These are phyloP conservation scores for Mortierella sp. DNA, from an alignment of 371 early-diverging fungal genomes.

Conservation along the genomic window DNA sequence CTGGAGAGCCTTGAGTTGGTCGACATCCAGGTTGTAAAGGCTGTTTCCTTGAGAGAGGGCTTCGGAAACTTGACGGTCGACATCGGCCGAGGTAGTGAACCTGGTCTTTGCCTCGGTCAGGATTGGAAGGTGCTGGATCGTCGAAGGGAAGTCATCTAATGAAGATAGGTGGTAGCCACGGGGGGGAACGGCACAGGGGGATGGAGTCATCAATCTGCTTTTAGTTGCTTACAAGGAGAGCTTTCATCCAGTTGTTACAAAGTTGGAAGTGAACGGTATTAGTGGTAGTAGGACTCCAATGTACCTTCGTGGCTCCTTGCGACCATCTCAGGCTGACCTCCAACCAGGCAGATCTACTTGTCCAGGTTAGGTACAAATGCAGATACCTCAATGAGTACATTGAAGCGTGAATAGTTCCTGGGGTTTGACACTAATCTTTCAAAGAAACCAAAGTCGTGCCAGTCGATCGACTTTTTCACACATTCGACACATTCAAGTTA, in stretches of 20 bases:
- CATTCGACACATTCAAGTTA: background rate
- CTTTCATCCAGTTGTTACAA: background rate
- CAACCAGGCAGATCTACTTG: slow-evolving; percentile 63
- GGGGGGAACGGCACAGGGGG: background rate
- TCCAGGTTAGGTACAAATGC: background rate
- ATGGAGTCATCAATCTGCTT: background rate
- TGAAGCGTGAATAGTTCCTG: background rate
- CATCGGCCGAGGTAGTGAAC: slow-evolving; percentile 73
- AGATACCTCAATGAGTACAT: background rate
- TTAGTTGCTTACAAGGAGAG: background rate
- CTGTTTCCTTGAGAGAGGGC: slow-evolving; percentile 63
- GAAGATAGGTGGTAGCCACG: background rate
- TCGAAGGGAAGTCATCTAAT: slow-evolving; percentile 64
- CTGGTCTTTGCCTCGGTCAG: slow-evolving; percentile 68
- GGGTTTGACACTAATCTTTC: background rate
- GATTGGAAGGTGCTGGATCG: slow-evolving; percentile 66
- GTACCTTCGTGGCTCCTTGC: slow-evolving; percentile 63
- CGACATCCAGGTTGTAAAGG: slow-evolving; percentile 68
- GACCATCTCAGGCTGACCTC: slow-evolving; percentile 64
- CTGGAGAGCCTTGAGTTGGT: slow-evolving; percentile 59
- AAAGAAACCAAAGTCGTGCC: background rate
- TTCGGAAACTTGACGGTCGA: slow-evolving; percentile 69
- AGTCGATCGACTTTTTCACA: background rate
- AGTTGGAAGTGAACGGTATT: background rate
- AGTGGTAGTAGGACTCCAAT: background rate